Evolutionary conservation across 176 grass and related monocot genomes (phyloP).

Genomic region (Secale cereale): DNA sequence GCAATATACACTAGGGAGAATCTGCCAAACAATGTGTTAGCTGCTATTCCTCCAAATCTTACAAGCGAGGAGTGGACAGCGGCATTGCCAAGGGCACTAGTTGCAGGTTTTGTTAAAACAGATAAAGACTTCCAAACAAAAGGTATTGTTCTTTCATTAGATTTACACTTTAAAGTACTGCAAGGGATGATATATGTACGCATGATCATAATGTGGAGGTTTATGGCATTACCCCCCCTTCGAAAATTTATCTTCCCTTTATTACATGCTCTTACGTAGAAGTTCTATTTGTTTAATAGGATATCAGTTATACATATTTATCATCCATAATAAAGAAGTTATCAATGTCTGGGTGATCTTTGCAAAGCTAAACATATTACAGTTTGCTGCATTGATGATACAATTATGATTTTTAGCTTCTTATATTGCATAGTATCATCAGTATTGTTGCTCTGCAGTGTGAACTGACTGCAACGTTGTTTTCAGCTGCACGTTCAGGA

Average conservation of each 20-base stretch:
- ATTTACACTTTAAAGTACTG: neutral
- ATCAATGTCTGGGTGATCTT: neutral
- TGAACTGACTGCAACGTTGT: constrained; percentile 30
- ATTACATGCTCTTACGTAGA: neutral
- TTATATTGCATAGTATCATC: neutral
- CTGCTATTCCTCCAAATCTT: constrained; percentile 78
- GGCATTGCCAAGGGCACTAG: constrained; percentile 82
- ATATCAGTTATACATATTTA: constrained; percentile 5
- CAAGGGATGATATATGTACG: neutral
- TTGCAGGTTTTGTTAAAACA: constrained; percentile 97
- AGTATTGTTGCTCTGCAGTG: neutral
- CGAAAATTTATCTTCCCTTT: neutral
- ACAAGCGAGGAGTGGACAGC: constrained; percentile 87
- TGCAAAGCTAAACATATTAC: neutral
- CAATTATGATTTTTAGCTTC: constrained; percentile 7
- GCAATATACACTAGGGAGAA: constrained; percentile 86
- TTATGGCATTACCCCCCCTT: neutral
- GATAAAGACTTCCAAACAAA: no score
- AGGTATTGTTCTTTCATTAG: constrained; percentile 43
- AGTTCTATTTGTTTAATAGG: neutral
- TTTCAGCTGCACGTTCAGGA: constrained; percentile 81
- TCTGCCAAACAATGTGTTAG: constrained; percentile 65
- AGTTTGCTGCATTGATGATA: neutral
- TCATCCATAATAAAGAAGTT: neutral
- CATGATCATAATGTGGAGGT: neutral